Evolutionary conservation across 2,329 filamentous ascomycete genomes (phyloP), one percentile per base, ranked within the genome.

Genomic region (Nemania diffusa): DNA sequence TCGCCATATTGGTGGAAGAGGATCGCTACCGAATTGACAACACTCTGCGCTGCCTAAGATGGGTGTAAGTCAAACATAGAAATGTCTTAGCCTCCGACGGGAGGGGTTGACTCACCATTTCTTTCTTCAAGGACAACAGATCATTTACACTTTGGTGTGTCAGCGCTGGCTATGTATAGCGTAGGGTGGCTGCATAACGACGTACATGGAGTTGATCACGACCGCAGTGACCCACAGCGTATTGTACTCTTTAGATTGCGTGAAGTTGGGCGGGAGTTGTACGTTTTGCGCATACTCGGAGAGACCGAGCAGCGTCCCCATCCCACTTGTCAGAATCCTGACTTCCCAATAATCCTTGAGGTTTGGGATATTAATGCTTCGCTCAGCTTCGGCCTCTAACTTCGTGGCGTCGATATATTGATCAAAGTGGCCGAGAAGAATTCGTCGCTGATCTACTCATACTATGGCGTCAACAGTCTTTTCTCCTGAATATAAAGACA

Each of bases 21-120:
- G 27, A 76, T 74, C 11, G 74, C 74, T 4, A 76, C 70, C 1
- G 74, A 76, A 57, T 73, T 74, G 3, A 76, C 53, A 8, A 76
- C 71, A 20, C 74, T 76, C 11, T 73, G 71, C 29, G 71, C 72
- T 57, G 70, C 69, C 74, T 74, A 48, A 8, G 5, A 37, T 46
- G 17, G 29, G 37, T 13, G 44, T 56, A 34, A 67, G 32, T 6
- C 5, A n/a, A 15, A 56, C 27, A 24, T n/a, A 46, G 17, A 20
- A 20, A n/a, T 22, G 1, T 24, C 22, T 7, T 17, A 6, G 17
- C 11, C 9, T 26, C 1, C 13, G 11, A 24, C 7, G 2, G 40
- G 34, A 22, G 2, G 8, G n/a, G n/a, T n/a, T 3, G 24, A 26
- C 69, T 60, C 70, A 74, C 73, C 69, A 75, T 74, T 48, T 75